Conservation (phyloP, 768 basidiomycete species). For the Ramaria rubella region DNA sequence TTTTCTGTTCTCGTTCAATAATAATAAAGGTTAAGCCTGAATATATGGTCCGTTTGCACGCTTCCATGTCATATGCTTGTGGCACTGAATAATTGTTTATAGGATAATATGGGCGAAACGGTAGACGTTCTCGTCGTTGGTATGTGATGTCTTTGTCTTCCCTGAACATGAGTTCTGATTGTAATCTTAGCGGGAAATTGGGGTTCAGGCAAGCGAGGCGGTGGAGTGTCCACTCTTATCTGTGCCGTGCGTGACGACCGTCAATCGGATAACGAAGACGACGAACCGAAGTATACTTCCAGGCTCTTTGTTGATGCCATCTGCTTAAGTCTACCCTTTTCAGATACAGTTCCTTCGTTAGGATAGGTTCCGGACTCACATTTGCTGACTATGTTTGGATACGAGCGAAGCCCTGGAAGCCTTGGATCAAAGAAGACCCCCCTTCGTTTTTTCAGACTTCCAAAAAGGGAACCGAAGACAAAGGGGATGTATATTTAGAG, state of each 20-base stretch:
- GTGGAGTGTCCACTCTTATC: constrained; percentile 83
- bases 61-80: neutral
- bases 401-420: constrained; percentile 73
- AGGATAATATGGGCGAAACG: constrained; percentile 91
- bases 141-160: constrained; percentile 21
- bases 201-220: constrained; percentile 78
- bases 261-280: constrained; percentile 40
- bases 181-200: constrained; percentile 69
- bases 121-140: constrained; percentile 90
- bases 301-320: neutral
- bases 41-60: constrained; percentile 55
- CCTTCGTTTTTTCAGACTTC: constrained; percentile 65
- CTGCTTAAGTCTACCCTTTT: neutral
- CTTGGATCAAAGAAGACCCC: constrained; percentile 64
- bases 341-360: constrained; percentile 83
- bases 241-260: constrained; percentile 85
- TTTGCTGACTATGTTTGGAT: constrained; percentile 86
- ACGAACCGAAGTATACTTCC: constrained; percentile 50
- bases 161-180: neutral
- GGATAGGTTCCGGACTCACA: constrained; percentile 85
- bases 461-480: constrained; percentile 61
- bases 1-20: too few relatives aligned
- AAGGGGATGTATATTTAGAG: constrained; percentile 86
- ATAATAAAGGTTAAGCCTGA: constrained; percentile 81
- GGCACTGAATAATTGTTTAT: neutral